Conservation (phyloP, 2,329 filamentous ascomycete genomes). For the Nectriaceae sp. region DNA sequence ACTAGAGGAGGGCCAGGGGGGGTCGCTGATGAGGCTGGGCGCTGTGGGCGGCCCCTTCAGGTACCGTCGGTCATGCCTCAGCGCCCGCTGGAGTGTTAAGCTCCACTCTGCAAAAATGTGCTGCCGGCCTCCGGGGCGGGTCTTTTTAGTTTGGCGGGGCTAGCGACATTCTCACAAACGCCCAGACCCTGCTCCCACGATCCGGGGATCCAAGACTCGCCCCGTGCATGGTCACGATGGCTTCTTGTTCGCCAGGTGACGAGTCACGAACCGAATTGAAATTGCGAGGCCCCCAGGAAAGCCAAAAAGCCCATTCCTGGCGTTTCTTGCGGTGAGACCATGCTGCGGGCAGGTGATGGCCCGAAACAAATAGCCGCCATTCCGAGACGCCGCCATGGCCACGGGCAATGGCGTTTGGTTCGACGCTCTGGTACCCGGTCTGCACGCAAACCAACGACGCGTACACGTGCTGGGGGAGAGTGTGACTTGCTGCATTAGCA, state of each 20-base stretch:
- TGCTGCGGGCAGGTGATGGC: neutral
- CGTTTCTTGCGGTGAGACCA: constrained; percentile 15
- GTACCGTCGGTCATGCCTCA: neutral
- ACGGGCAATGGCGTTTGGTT: neutral
- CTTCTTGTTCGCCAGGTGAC: constrained; percentile 16
- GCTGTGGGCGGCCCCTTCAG: neutral
- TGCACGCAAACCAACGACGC: constrained; percentile 27
- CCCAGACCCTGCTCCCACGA: neutral
- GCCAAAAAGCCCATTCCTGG: constrained; percentile 11
- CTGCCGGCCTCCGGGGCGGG: constrained; percentile 15
- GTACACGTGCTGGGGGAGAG: constrained; percentile 26
- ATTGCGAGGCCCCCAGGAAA: too few species aligned
- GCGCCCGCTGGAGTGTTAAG: constrained; percentile 6
- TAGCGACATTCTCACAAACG: too few species aligned
- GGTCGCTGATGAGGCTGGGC: constrained; percentile 3
- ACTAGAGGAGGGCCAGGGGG: constrained; percentile 13
- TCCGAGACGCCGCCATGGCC: neutral
- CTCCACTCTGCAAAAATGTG: constrained; percentile 3
- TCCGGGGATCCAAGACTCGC: neutral
- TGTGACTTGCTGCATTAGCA: constrained; percentile 26
- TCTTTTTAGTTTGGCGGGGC: neutral
- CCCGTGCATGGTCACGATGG: constrained; percentile 30
- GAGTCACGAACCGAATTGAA: constrained; percentile 7
- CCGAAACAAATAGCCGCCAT: neutral
- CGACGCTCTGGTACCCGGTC: constrained; percentile 11